Conservation (phyloP, 306 rosid species). For the Cicer yamashitae region DNA sequence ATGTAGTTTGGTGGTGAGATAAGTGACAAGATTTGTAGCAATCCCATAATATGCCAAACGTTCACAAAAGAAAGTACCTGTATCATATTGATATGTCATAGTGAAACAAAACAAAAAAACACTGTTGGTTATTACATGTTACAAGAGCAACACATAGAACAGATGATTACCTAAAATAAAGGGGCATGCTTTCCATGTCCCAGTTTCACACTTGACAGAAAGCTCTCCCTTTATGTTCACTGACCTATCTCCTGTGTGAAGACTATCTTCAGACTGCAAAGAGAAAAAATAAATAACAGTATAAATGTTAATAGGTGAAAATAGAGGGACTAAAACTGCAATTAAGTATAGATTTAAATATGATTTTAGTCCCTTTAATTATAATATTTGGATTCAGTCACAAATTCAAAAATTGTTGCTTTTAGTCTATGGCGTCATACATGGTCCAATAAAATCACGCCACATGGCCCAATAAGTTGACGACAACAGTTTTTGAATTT, state of each 20-base stretch:
- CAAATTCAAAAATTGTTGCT: too few species aligned
- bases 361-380: too few species aligned
- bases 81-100: background rate
- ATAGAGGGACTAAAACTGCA: too few species aligned
- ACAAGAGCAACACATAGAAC: slow-evolving; percentile 15
- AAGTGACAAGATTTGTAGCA: slow-evolving; percentile 77
- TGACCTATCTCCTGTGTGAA: slow-evolving; percentile 60
- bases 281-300: background rate
- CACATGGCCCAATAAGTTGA: too few species aligned
- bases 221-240: slow-evolving; percentile 57
- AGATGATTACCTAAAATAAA: slow-evolving; percentile 58
- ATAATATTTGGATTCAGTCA: too few species aligned
- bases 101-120: slow-evolving; percentile 14
- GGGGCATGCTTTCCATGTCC: slow-evolving; percentile 72
- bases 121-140: background rate
- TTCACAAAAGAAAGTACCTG: slow-evolving; percentile 86
- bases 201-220: slow-evolving; percentile 55
- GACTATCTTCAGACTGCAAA: slow-evolving; percentile 48
- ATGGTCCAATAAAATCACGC: too few species aligned
- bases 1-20: slow-evolving; percentile 74
- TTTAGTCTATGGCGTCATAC: too few species aligned
- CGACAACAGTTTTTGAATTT: too few species aligned
- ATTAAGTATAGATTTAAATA: too few species aligned
- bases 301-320: background rate
- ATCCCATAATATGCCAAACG: slow-evolving; percentile 91